phyloP scores from a whole-genome alignment of 2,329 filamentous ascomycete genomes.

The Fusarium sp. region DNA sequence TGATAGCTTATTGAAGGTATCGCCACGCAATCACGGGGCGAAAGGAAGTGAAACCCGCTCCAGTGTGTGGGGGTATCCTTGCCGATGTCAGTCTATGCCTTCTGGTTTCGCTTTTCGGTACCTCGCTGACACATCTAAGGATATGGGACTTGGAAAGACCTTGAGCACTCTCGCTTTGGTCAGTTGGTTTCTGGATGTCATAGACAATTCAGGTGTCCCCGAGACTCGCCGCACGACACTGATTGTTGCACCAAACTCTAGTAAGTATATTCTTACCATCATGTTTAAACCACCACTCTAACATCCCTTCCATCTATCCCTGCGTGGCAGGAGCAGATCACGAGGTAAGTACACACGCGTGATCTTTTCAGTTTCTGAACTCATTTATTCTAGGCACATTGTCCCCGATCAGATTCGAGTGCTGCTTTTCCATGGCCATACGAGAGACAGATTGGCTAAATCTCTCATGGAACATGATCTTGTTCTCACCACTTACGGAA shows the following conservation, averaged over 20 bases:
- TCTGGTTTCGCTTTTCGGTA: rapidly evolving
- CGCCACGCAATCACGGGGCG: neutral
- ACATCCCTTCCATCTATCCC: neutral
- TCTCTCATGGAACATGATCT: neutral
- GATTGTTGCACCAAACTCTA: neutral
- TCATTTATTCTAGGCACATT: neutral
- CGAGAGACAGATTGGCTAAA: neutral
- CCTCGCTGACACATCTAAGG: rapidly evolving
- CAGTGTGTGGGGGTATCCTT: neutral
- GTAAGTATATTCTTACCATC: neutral
- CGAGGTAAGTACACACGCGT: rapidly evolving
- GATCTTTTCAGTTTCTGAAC: rapidly evolving
- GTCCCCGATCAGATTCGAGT: neutral
- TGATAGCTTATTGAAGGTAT: neutral
- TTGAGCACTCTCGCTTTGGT: neutral
- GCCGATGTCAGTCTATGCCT: neutral
- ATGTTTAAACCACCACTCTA: rapidly evolving
- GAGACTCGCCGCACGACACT: neutral
- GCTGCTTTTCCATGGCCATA: neutral
- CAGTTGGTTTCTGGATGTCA: neutral
- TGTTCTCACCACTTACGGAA: neutral
- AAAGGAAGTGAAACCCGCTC: neutral
- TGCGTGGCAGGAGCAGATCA: neutral
- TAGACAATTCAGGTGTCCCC: neutral
- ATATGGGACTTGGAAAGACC: neutral